A percentile compares a stretch with the other conserved stretches of the same genome.
Conservation (phyloP, 31 red algal species). For the Porphyra umbilicalis region DNA sequence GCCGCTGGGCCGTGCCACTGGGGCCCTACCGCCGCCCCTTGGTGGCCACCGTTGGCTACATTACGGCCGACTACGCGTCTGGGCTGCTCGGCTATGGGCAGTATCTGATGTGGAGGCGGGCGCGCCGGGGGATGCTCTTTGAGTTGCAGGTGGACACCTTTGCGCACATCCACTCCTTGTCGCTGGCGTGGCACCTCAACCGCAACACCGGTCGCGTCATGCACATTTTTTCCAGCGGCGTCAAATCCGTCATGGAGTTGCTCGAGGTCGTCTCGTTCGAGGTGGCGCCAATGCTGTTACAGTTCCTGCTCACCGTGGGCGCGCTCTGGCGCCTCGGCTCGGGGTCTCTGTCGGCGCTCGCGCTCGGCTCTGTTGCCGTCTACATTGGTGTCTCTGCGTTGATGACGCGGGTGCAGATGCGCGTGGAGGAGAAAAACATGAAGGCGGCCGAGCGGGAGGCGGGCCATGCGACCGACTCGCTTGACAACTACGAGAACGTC, state of each 20-base stretch:
- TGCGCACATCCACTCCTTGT: constrained; percentile 36
- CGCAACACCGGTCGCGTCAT: constrained; percentile 33
- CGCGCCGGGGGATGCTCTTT: not conserved
- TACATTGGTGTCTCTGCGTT: constrained; percentile 40
- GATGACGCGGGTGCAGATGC: constrained; percentile 35
- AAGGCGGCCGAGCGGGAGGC: constrained; percentile 51
- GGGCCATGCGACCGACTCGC: constrained; percentile 51
- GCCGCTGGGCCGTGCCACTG: not conserved
- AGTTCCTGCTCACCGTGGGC: constrained; percentile 20
- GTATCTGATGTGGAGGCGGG: not conserved
- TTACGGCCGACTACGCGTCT: not conserved
- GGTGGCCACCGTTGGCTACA: not conserved
- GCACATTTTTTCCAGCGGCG: constrained; percentile 30
- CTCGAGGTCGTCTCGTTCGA: constrained; percentile 21
- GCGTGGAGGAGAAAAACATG: constrained; percentile 29
- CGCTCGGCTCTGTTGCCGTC: constrained; percentile 15
- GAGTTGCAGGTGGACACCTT: constrained; percentile 32
- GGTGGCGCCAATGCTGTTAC: constrained; percentile 32
- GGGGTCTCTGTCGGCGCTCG: constrained; percentile 19
- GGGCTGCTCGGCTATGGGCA: not conserved
- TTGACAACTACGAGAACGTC: constrained; percentile 61
- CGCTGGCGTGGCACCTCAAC: constrained; percentile 42
- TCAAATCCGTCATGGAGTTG: constrained; percentile 27
- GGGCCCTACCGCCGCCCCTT: not conserved
- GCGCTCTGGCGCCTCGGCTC: constrained; percentile 42